These are phyloP conservation scores for Haemoproteus tartakovskyi DNA, from an alignment of 169 alveolate genomes.

Conservation along the genomic window DNA sequence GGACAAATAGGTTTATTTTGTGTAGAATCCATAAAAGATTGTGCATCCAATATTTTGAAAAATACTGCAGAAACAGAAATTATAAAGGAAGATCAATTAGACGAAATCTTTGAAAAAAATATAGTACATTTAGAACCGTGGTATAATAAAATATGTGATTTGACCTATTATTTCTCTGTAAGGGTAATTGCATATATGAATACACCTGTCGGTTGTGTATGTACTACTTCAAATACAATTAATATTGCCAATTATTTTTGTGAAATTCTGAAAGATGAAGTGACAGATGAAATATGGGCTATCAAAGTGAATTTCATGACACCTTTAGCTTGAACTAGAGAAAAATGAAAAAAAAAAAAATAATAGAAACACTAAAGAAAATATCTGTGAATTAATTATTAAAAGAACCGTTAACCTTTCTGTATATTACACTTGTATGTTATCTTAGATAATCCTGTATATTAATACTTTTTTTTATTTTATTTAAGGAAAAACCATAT, in stretches of 20 bases:
- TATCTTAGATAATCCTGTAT: too few relatives aligned
- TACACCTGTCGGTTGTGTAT: conserved; percentile 65
- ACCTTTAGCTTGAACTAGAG: conserved; percentile 30
- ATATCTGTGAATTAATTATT: too few relatives aligned
- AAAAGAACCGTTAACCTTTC: too few relatives aligned
- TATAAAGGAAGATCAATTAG: conserved; percentile 35
- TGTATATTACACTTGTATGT: too few relatives aligned
- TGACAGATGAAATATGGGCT: conserved; percentile 64
- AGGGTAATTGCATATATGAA: conserved; percentile 42
- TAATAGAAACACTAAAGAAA: too few relatives aligned
- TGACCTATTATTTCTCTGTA: conserved; percentile 39
- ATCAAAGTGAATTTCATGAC: conserved; percentile 52
- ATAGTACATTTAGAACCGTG: conserved; percentile 46
- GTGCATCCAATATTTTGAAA: conserved; percentile 24
- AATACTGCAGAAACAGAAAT: conserved; percentile 7
- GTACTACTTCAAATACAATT: conserved; percentile 46
- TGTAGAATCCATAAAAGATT: conserved; percentile 64
- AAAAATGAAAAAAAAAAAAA: too few relatives aligned
- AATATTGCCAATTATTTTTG: conserved; percentile 57
- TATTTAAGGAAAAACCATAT: too few relatives aligned
- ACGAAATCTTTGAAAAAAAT: conserved; percentile 15
- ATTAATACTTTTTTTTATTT: too few relatives aligned
- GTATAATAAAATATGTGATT: conserved; percentile 55
- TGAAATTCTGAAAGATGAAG: conserved; percentile 50
- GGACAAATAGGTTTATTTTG: conserved; percentile 74